Evolutionary conservation across 2,329 filamentous ascomycete species (phyloP).

Genomic region (Aureobasidium pullulans): DNA sequence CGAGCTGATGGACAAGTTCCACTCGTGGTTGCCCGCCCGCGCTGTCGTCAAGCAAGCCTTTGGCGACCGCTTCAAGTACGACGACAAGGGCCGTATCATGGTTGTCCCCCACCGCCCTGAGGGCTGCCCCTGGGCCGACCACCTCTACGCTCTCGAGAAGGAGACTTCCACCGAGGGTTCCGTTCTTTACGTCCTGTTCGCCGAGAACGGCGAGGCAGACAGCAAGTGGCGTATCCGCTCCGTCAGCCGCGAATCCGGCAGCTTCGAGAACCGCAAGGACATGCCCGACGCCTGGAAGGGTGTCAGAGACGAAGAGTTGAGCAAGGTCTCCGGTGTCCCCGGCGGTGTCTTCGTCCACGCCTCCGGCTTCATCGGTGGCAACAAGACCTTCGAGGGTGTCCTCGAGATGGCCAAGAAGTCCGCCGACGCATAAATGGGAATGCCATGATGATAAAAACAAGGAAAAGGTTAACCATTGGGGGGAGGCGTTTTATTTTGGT

Average conservation of each 20-base stretch:
- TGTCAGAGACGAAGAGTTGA: conserved; percentile 76
- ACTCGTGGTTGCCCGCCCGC: conserved; percentile 81
- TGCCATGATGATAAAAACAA: background rate
- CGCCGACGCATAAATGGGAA: conserved; percentile 37
- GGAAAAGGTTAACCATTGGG: background rate
- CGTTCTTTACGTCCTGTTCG: conserved; percentile 84
- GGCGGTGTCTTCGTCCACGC: conserved; percentile 92
- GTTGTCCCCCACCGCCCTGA: conserved; percentile 58
- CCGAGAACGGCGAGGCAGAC: conserved; percentile 66
- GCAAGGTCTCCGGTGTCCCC: conserved; percentile 58
- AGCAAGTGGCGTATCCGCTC: conserved; percentile 91
- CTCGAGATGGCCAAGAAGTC: conserved; percentile 78
- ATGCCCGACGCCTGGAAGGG: conserved; percentile 89
- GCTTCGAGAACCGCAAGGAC: conserved; percentile 86
- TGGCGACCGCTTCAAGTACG: conserved; percentile 56
- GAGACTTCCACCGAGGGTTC: conserved; percentile 41
- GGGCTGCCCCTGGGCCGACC: conserved; percentile 91
- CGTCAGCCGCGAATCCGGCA: conserved; percentile 76
- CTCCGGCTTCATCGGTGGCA: conserved; percentile 91
- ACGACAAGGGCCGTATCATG: conserved; percentile 70
- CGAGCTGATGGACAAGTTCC: conserved; percentile 67
- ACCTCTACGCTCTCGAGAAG: conserved; percentile 80
- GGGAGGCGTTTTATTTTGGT: background rate
- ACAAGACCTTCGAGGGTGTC: conserved; percentile 83
- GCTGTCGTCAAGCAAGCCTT: conserved; percentile 72